phyloP scores from a whole-genome alignment of 768 basidiomycete species.

The Mycena rebaudengoi region DNA sequence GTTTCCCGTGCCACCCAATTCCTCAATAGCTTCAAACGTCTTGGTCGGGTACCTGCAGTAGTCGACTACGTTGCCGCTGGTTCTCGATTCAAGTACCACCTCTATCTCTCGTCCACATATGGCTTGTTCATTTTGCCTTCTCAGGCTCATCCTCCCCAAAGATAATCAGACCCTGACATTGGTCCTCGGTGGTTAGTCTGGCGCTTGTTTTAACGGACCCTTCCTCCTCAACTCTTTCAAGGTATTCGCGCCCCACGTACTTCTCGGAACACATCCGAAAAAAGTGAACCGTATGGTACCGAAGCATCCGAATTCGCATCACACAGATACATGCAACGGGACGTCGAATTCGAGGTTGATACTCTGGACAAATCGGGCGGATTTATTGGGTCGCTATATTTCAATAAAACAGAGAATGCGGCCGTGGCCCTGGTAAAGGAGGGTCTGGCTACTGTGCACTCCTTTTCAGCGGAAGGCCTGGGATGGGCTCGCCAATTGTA shows the following conservation, averaged over 20 bases:
- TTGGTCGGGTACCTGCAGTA: constrained; percentile 82
- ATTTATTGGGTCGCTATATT: constrained; percentile 88
- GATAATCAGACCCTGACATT: constrained; percentile 94
- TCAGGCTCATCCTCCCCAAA: constrained; percentile 83
- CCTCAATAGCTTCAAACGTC: constrained; percentile 90
- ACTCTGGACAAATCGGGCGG: constrained; percentile 94
- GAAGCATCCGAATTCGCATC: constrained; percentile 86
- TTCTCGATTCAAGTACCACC: constrained; percentile 87
- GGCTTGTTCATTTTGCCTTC: neutral
- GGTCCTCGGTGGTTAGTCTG: constrained; percentile 78
- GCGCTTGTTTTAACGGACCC: neutral
- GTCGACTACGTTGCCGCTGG: constrained; percentile 96
- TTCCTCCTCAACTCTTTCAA: constrained; percentile 33
- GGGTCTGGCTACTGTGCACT: constrained; percentile 88
- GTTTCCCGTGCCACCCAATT: constrained; percentile 84
- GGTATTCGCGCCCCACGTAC: constrained; percentile 92
- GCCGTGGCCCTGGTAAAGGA: constrained; percentile 86
- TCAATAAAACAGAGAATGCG: constrained; percentile 87
- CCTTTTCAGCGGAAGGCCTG: constrained; percentile 85
- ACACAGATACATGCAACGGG: constrained; percentile 90
- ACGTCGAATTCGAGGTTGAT: constrained; percentile 93
- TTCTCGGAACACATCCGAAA: constrained; percentile 81
- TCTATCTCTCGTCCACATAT: constrained; percentile 25
- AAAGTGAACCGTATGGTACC: constrained; percentile 86
- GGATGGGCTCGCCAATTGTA: constrained; percentile 82